A percentile compares a stretch with the other conserved stretches of the same genome.
phyloP scores from a whole-genome alignment of 345 rosid species.

The Zanthoxylum bungeanum region DNA sequence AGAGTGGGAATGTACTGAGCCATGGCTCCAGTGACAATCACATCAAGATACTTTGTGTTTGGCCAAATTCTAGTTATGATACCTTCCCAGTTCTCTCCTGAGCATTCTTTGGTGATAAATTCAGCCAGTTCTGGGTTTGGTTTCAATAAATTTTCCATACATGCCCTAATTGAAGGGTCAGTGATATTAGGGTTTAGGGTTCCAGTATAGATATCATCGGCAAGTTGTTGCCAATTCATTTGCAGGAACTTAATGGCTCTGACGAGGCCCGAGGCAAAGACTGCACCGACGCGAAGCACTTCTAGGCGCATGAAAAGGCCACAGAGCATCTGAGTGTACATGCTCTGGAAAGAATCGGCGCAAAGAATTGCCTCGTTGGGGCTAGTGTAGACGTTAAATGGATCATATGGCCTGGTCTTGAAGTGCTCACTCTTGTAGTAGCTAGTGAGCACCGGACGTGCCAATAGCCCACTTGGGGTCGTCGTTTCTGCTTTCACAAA shows the following conservation, averaged over 20 bases:
- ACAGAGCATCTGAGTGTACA: slow-evolving; percentile 88
- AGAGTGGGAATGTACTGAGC: slow-evolving; percentile 92
- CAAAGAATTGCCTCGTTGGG: slow-evolving; percentile 89
- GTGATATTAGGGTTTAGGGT: slow-evolving; percentile 52
- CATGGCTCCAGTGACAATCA: slow-evolving; percentile 94
- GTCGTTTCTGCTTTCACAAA: slow-evolving; percentile 81
- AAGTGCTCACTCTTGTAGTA: slow-evolving; percentile 86
- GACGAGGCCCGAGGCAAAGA: slow-evolving; percentile 87
- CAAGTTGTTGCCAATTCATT: slow-evolving; percentile 58
- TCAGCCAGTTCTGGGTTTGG: slow-evolving; percentile 63
- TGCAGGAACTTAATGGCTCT: slow-evolving; percentile 82
- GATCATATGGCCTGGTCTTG: slow-evolving; percentile 72
- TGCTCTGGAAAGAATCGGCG: slow-evolving; percentile 79
- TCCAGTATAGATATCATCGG: slow-evolving; percentile 57
- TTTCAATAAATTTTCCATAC: slow-evolving; percentile 48
- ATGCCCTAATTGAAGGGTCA: slow-evolving; percentile 41
- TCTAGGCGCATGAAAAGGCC: slow-evolving; percentile 66
- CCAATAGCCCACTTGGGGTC: slow-evolving; percentile 78
- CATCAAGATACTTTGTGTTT: slow-evolving; percentile 81
- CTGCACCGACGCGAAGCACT: slow-evolving; percentile 87
- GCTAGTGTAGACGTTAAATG: slow-evolving; percentile 78
- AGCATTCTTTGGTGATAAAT: slow-evolving; percentile 48
- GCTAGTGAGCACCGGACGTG: slow-evolving; percentile 93
- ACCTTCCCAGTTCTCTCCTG: slow-evolving; percentile 59
- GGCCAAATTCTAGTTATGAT: slow-evolving; percentile 84